These are phyloP conservation scores for Pythium vanterpoolii DNA, from an alignment of 352 stramenopile species.

Conservation along the genomic window DNA sequence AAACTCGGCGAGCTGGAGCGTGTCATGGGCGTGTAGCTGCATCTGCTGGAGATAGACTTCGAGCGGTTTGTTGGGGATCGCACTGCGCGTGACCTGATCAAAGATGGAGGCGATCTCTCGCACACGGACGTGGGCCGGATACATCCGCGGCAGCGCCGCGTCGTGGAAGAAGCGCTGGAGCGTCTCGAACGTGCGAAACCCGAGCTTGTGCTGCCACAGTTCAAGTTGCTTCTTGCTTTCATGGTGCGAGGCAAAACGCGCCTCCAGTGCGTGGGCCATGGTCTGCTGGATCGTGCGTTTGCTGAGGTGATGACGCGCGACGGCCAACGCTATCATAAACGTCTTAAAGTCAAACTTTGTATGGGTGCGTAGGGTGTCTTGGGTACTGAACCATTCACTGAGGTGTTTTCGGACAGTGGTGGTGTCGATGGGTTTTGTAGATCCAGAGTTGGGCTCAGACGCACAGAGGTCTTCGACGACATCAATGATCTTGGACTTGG, in stretches of 20 bases:
- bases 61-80: constrained; percentile 44
- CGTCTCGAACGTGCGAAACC: constrained; percentile 49
- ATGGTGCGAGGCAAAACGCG: constrained; percentile 50
- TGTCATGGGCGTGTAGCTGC: constrained; percentile 41
- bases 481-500: constrained; percentile 33
- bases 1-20: constrained; percentile 53
- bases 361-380: constrained; percentile 44
- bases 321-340: constrained; percentile 49
- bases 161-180: constrained; percentile 60
- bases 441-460: neutral
- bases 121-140: constrained; percentile 49
- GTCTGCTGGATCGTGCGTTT: constrained; percentile 50
- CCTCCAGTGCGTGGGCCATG: constrained; percentile 43
- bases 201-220: constrained; percentile 66
- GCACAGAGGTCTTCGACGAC: constrained; percentile 34
- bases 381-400: constrained; percentile 46
- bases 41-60: constrained; percentile 61
- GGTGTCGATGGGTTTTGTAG: neutral
- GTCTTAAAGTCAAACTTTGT: constrained; percentile 55
- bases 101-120: constrained; percentile 38
- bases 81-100: constrained; percentile 33
- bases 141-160: constrained; percentile 39
- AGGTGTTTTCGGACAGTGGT: constrained; percentile 23
- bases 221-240: constrained; percentile 60
- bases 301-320: constrained; percentile 38